phyloP scores from a whole-genome alignment of 257 asterid genomes.

The Prunella vulgaris region DNA sequence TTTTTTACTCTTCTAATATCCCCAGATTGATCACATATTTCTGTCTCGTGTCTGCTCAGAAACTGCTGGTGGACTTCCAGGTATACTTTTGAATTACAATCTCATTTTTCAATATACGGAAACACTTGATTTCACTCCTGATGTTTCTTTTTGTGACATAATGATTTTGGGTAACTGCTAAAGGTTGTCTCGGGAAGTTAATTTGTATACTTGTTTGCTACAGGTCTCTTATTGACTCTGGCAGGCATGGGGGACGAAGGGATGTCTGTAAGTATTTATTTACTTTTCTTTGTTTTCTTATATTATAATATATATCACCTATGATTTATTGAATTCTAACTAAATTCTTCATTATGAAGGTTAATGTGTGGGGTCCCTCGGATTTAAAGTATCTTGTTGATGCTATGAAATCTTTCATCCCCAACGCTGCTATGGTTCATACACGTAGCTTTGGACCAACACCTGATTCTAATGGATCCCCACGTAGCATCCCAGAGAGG shows the following conservation, averaged over 20 bases:
- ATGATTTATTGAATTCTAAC: conserved; percentile 8
- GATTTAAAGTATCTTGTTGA: conserved; percentile 77
- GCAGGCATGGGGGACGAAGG: conserved; percentile 95
- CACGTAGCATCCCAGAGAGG: conserved; percentile 24
- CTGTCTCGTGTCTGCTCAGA: conserved; percentile 96
- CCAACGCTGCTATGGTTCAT: conserved; percentile 89
- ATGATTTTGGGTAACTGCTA: neutral
- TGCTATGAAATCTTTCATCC: conserved; percentile 89
- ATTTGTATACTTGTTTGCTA: conserved; percentile 17
- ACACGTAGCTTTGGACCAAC: conserved; percentile 73
- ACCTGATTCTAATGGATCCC: conserved; percentile 36
- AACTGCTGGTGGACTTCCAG: conserved; percentile 99
- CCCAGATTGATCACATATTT: conserved; percentile 93
- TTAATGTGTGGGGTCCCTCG: conserved; percentile 91
- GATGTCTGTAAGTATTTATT: conserved; percentile 58
- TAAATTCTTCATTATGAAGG: conserved; percentile 37
- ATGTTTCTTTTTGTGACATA: neutral
- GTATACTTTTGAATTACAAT: conserved; percentile 28
- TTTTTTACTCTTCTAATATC: conserved; percentile 10
- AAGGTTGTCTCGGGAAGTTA: neutral
- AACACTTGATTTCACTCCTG: neutral
- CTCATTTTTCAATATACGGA: neutral
- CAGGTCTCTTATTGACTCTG: conserved; percentile 91
- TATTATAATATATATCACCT: neutral
- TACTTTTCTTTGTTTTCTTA: neutral